Base-by-base conservation (phyloP, 495 filamentous ascomycete genomes). In the Trichocladium uniseriatum region DNA sequence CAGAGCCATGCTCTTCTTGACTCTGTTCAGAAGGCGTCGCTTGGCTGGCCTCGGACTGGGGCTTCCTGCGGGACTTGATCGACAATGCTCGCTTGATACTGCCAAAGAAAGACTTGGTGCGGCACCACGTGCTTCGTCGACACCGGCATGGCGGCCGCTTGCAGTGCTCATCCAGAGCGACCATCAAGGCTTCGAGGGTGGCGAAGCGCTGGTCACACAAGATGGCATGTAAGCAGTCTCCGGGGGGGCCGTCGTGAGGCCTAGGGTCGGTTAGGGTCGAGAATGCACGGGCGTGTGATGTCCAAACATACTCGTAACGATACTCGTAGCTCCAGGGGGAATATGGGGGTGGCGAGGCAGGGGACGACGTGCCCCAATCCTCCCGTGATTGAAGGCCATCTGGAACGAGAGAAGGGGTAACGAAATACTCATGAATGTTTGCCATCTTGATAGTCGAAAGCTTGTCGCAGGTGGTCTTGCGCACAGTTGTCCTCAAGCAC, bases 191-290 rank as follows among this genome's bases (percentile, higher is more conserved):
- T 18, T 27, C 16, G 28, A 49, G 19, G 19, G 39, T 18, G 18
- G 28, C 38, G 28, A 35, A 49, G 46, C 37, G 46, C 29, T 49
- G 27, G 2, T 49, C 38, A 27, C 46, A 49, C 18, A 49, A 13
- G 6, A 22, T 41, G 14, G 28, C 27, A 18, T 49, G 46, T 11
- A 49, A 13, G 29, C 38, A 49, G 11, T 35, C 28, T 6, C 11
- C 16, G 19, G 19, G 19, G 28, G 10, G 5, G 27, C 10, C 10
- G 27, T 42, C 38, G 14, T 42, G 46, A 18, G 19, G 28, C 15
- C 46, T 49, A 5, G 15, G 2, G 5, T 7, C 7, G 11, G 36
- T 48, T 13, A 48, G 45, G n/a, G 6, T 13, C 20, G n/a, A 21
- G 34, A 8, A 1, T 19, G n/a, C n/a, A n/a, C n/a, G n/a, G n/a